Evolutionary conservation across 2,329 filamentous ascomycete species (phyloP).

Genomic region (Zarea fungicola): DNA sequence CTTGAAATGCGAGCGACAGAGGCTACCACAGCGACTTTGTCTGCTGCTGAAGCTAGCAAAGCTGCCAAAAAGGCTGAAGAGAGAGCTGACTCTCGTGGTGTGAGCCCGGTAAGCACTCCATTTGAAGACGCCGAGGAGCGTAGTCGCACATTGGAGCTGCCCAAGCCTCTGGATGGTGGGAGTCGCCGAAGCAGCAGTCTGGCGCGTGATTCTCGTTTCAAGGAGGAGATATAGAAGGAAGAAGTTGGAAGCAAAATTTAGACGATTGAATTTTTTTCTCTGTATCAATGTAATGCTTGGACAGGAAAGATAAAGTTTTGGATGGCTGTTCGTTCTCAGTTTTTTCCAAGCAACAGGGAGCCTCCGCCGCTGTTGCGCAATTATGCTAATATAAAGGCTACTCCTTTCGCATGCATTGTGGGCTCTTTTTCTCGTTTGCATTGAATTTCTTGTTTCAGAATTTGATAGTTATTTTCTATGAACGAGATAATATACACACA

Average conservation of each 20-base stretch:
- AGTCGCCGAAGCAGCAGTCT: conserved; percentile 45
- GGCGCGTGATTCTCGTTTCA: conserved; percentile 52
- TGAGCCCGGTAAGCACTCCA: conserved; percentile 35
- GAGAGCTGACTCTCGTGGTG: conserved; percentile 28
- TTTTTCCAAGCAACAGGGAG: no score
- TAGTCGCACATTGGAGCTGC: conserved; percentile 14
- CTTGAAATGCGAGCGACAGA: conserved; percentile 27
- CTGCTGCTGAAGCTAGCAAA: background rate
- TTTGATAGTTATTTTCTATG: no score
- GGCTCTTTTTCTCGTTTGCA: no score
- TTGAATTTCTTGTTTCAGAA: no score
- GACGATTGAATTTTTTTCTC: background rate
- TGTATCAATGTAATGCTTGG: background rate
- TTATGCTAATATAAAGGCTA: no score
- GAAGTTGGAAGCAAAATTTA: no score
- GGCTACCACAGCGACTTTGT: background rate
- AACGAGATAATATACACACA: no score
- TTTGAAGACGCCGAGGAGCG: conserved; percentile 39
- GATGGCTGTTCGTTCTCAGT: background rate
- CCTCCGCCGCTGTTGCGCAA: no score
- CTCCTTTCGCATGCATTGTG: no score
- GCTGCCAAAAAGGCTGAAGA: background rate
- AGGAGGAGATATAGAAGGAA: conserved; percentile 43
- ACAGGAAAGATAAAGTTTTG: conserved; percentile 3
- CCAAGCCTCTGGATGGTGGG: conserved; percentile 34